Evolutionary conservation across 208 protist species (phyloP), one percentile per base, ranked within the genome.

Genomic region (Leishmania turanica): DNA sequence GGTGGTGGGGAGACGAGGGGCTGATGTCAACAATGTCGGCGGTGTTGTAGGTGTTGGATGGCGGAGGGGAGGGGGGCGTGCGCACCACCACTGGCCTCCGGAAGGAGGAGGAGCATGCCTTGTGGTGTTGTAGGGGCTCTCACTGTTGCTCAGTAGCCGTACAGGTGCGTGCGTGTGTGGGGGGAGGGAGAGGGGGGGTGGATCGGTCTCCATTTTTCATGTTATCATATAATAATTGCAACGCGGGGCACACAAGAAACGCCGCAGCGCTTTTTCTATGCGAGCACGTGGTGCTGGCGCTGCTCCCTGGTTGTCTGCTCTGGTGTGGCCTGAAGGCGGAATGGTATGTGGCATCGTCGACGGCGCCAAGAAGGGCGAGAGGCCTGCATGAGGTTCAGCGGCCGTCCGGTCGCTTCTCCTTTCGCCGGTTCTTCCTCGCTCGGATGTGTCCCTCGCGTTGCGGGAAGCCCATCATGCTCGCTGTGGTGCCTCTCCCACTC

Each of bases 341-440:
- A 37, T 1, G 27, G 2, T n/a, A 47, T 47, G 40, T 17, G 27
- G 66, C 66, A 47, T 71, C 40, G 19, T n/a, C 21, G 37, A 47
- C 37, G 17, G 47, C 45, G 19, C n/a, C 58, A 27, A 37, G 47
- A 53, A 54, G 31, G 37, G 7, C 27, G 34, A 31, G 54, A 64
- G 8, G 54, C 49, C 24, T 66, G 34, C 34, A 47, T 27, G 11
- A 27, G 15, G 37, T 15, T 47, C 15, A 2, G 34, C 7, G 31
- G 40, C 66, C 42, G 66, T 47, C 34, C 3, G n/a, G 66, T 65
- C 31, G 64, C n/a, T n/a, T 80, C 49, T 0, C 64, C 77, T 54
- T 49, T 80, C 76, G 64, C 24, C 47, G 49, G 70, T 72, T 66
- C 31, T 64, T 45, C 60, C 4, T 65, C 45, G 15, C 53, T 47